Conservation (phyloP, 345 rosid genomes). For the Lagerstroemia speciosa region DNA sequence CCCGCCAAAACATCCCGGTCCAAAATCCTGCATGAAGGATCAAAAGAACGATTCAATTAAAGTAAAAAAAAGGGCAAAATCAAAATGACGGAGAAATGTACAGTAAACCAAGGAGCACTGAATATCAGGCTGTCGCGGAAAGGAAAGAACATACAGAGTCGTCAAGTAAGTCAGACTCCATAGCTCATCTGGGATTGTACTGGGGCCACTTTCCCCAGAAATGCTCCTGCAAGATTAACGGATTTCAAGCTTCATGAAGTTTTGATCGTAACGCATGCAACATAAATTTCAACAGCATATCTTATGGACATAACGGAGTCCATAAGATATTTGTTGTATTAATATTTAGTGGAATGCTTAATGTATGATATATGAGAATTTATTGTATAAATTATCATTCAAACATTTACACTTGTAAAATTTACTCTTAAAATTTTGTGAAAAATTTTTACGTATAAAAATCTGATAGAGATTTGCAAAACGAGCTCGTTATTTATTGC, state of each 20-base stretch:
- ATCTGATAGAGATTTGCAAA: too few relatives aligned
- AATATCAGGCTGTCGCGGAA: background rate
- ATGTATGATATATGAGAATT: too few relatives aligned
- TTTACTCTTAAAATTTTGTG: too few relatives aligned
- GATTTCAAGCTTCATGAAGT: background rate
- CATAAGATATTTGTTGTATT: too few relatives aligned
- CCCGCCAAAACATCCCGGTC: constrained; percentile 42
- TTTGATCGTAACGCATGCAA: background rate
- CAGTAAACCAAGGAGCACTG: background rate
- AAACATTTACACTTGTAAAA: too few relatives aligned
- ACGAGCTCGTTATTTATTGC: too few relatives aligned
- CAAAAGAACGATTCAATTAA: background rate
- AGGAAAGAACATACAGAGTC: constrained; percentile 24
- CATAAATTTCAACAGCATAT: background rate
- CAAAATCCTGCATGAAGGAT: constrained; percentile 27
- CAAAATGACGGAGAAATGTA: too few relatives aligned
- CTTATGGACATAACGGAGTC: too few relatives aligned
- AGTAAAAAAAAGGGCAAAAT: background rate
- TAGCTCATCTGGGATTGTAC: constrained; percentile 42
- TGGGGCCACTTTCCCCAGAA: constrained; percentile 21
- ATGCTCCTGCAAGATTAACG: constrained; percentile 23
- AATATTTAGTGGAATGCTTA: too few relatives aligned
- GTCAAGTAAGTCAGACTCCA: constrained; percentile 39
- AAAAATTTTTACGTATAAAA: too few relatives aligned
- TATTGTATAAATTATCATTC: too few relatives aligned